Conservation (phyloP, 2,329 filamentous ascomycete species). For the Lachnellula arida region DNA sequence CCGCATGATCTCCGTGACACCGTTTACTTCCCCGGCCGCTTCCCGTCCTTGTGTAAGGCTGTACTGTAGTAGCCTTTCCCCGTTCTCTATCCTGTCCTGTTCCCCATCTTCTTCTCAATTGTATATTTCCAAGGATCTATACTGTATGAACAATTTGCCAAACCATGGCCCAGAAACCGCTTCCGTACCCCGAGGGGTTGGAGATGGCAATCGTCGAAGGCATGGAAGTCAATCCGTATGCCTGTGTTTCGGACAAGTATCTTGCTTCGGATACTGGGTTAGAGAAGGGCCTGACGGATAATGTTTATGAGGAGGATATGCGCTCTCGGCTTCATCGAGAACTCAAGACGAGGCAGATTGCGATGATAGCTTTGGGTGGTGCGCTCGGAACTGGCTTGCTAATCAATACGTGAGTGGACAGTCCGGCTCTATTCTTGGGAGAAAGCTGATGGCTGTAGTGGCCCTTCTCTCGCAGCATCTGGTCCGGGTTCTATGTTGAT, state of each 20-base stretch:
- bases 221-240: conserved; percentile 8
- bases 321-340: conserved; percentile 42
- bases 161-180: conserved; percentile 5
- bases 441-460: conserved; percentile 24
- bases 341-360: conserved; percentile 49
- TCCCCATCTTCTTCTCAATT: neutral
- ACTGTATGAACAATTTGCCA: neutral
- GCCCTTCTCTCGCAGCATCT: conserved; percentile 39
- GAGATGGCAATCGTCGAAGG: conserved; percentile 10
- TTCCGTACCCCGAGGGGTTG: conserved; percentile 8
- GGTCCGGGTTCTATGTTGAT: conserved; percentile 65
- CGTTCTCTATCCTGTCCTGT: neutral
- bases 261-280: conserved; percentile 14
- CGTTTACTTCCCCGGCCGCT: neutral
- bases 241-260: conserved; percentile 13
- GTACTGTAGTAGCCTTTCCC: neutral
- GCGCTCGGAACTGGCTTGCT: conserved; percentile 57
- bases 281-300: conserved; percentile 10
- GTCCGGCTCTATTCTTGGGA: neutral
- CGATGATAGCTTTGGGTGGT: conserved; percentile 68
- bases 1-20: neutral
- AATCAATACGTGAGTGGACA: conserved; percentile 50
- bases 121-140: too few relatives aligned
- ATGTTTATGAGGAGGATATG: conserved; percentile 23
- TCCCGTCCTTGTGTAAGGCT: neutral